These are phyloP conservation scores for Wickerhamiella brachini DNA, from an alignment of 805 yeast species.

Conservation along the genomic window DNA sequence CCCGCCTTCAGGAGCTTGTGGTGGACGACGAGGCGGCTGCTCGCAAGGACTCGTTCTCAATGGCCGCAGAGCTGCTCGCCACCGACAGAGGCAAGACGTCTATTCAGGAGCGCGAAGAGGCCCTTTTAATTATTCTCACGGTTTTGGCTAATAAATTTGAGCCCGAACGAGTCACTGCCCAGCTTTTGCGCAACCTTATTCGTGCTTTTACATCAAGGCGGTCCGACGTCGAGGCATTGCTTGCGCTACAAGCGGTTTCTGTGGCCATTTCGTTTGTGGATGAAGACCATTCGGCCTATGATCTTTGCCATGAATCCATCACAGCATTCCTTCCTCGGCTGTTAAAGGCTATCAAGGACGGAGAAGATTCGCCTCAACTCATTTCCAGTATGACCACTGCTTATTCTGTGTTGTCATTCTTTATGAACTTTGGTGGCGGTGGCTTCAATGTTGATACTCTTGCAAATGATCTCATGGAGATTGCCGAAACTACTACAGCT, in stretches of 20 bases:
- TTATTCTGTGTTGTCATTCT: slow-evolving; percentile 21
- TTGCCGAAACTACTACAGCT: slow-evolving; percentile 17
- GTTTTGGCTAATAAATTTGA: slow-evolving; percentile 22
- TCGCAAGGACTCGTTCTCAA: slow-evolving; percentile 10
- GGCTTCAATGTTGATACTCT: slow-evolving; percentile 22
- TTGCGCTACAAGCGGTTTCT: slow-evolving; percentile 21
- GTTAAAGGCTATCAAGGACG: slow-evolving; percentile 8
- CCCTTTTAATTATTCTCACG: slow-evolving; percentile 18
- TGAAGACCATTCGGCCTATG: slow-evolving; percentile 15
- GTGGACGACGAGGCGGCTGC: neutral
- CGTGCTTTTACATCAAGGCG: slow-evolving; percentile 18
- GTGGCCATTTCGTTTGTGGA: slow-evolving; percentile 17
- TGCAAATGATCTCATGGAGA: slow-evolving; percentile 16
- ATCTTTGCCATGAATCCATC: slow-evolving; percentile 13
- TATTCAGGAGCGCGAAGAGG: slow-evolving; percentile 22
- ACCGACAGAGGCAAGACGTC: slow-evolving; percentile 22
- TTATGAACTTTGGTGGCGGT: slow-evolving; percentile 23
- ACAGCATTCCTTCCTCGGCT: slow-evolving; percentile 6
- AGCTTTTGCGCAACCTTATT: slow-evolving; percentile 13
- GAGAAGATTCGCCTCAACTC: slow-evolving; percentile 3
- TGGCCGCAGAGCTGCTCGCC: slow-evolving; percentile 18
- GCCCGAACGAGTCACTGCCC: slow-evolving; percentile 17
- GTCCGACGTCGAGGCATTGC: slow-evolving; percentile 20
- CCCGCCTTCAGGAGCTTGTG: slow-evolving; percentile 13
- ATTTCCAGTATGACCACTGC: slow-evolving; percentile 18